These are phyloP conservation scores for Skeletonema grethae DNA, from an alignment of 108 stramenopile genomes.

Conservation along the genomic window DNA sequence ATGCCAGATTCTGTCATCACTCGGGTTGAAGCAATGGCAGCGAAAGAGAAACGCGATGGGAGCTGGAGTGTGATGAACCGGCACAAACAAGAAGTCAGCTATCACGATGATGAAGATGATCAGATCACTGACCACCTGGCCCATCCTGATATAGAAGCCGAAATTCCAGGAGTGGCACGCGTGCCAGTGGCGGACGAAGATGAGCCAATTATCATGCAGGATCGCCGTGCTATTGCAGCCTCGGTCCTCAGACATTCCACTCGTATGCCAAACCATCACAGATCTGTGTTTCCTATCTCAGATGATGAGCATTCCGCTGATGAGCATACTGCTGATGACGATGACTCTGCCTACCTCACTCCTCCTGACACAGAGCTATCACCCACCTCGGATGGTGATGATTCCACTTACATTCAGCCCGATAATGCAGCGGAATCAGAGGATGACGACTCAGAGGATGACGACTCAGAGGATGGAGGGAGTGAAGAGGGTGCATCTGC, in stretches of 20 bases:
- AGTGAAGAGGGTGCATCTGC: too few species aligned
- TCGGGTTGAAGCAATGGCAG: slow-evolving; percentile 22
- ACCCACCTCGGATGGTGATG: too few species aligned
- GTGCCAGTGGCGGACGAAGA: too few species aligned
- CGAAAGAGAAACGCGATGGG: background rate
- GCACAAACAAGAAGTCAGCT: slow-evolving; percentile 2
- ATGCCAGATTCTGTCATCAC: slow-evolving; percentile 31
- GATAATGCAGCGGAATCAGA: background rate
- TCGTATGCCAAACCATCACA: too few species aligned
- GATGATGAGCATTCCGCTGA: slow-evolving; percentile 1
- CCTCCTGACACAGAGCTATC: too few species aligned
- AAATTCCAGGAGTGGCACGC: too few species aligned
- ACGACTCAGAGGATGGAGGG: background rate
- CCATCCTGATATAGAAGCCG: background rate
- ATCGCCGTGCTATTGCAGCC: too few species aligned
- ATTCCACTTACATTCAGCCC: too few species aligned
- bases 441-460: slow-evolving; percentile 4
- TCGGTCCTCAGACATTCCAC: too few species aligned
- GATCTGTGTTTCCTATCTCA: background rate
- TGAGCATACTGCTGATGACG: background rate
- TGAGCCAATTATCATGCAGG: too few species aligned
- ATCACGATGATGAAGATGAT: slow-evolving; percentile 11
- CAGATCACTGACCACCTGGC: background rate
- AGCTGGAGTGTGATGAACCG: background rate
- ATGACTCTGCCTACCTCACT: background rate